These are phyloP conservation scores for Pestalotiopsis sp. DNA, from an alignment of 2,329 filamentous ascomycete species.

Conservation along the genomic window DNA sequence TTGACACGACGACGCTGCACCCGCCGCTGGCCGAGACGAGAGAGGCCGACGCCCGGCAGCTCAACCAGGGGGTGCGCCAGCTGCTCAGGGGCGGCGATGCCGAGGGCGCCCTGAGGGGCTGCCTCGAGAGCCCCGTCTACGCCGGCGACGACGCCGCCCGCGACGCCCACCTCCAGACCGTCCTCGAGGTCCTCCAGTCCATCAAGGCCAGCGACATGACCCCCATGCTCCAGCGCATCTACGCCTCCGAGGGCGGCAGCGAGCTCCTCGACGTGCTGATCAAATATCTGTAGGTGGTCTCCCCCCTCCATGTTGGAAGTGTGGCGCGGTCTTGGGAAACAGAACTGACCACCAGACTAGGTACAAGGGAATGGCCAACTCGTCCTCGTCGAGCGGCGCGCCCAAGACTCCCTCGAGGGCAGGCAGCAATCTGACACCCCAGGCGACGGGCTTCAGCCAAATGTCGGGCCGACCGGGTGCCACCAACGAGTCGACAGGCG, in stretches of 20 bases:
- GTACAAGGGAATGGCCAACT: constrained; percentile 84
- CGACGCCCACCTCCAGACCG: constrained; percentile 84
- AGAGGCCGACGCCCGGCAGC: constrained; percentile 76
- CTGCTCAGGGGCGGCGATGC: constrained; percentile 83
- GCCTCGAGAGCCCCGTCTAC: constrained; percentile 84
- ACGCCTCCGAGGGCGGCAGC: constrained; percentile 75
- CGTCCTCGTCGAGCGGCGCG: constrained; percentile 36
- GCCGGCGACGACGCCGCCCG: constrained; percentile 61
- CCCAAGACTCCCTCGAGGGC: constrained; percentile 42
- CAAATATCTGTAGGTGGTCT: constrained; percentile 84
- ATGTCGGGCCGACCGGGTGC: constrained; percentile 58
- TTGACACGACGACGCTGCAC: constrained; percentile 82
- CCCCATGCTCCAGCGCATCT: constrained; percentile 81
- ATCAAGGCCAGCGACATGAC: constrained; percentile 97
- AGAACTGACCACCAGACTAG: constrained; percentile 42
- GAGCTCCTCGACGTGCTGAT: constrained; percentile 91
- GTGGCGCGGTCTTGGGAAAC: no score
- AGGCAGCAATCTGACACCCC: constrained; percentile 64
- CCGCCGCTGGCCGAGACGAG: constrained; percentile 75
- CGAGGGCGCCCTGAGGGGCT: constrained; percentile 83
- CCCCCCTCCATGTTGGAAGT: neutral
- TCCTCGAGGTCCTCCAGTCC: constrained; percentile 91
- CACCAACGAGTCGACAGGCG: constrained; percentile 70
- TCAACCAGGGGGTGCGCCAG: constrained; percentile 83
- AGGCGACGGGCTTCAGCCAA: constrained; percentile 88